Evolutionary conservation across 371 early-diverging fungal genomes (phyloP).

Genomic region (Capillidium heterosporum): DNA sequence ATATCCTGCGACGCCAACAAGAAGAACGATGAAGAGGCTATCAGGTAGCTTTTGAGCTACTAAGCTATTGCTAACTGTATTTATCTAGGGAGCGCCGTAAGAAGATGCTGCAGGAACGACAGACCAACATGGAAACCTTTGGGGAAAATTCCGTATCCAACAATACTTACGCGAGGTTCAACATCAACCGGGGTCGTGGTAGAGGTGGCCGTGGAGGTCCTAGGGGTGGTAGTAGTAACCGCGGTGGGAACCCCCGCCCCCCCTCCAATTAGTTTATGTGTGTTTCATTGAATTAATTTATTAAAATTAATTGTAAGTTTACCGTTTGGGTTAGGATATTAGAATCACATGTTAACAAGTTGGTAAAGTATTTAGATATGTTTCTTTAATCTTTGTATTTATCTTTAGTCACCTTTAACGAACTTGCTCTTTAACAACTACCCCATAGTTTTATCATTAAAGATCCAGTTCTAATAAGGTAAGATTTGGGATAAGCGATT

Average conservation of each 20-base stretch:
- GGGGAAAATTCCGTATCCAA: background rate
- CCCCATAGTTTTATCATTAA: too few species aligned
- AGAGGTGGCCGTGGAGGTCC: background rate
- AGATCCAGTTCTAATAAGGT: too few species aligned
- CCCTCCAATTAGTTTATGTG: background rate
- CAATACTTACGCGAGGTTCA: background rate
- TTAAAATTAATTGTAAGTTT: too few species aligned
- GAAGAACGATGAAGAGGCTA: background rate
- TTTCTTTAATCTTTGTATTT: too few species aligned
- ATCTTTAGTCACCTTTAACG: too few species aligned
- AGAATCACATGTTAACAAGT: too few species aligned
- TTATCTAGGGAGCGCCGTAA: background rate
- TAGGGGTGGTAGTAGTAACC: background rate
- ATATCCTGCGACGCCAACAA: constrained; percentile 93
- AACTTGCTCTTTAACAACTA: too few species aligned
- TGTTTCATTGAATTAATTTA: too few species aligned
- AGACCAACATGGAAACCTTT: background rate
- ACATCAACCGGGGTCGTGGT: background rate
- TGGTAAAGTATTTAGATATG: too few species aligned
- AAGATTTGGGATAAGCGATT: too few species aligned
- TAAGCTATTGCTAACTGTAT: background rate
- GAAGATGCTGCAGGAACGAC: background rate
- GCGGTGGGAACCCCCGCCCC: background rate
- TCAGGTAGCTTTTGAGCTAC: too few species aligned
- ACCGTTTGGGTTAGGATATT: too few species aligned